Percentiles rank a stretch among this genome's conserved stretches.
phyloP scores from a whole-genome alignment of 345 rosid species.

The Hirschfeldia incana region DNA sequence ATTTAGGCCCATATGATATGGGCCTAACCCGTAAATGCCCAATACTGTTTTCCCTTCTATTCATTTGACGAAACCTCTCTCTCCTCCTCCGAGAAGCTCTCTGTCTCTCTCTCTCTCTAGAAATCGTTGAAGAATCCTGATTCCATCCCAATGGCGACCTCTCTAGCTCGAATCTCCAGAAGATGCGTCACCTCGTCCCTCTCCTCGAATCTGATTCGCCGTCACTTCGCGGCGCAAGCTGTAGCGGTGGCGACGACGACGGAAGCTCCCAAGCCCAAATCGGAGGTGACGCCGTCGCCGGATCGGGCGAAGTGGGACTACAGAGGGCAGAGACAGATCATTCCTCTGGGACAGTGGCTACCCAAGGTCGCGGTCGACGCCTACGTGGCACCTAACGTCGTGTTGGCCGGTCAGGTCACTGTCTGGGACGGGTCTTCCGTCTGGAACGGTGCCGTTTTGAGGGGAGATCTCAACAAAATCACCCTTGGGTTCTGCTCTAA shows the following conservation, averaged over 20 bases:
- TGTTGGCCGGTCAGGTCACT: conserved; percentile 87
- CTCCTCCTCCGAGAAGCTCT: conserved; percentile 21
- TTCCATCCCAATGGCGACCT: conserved; percentile 53
- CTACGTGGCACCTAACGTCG: conserved; percentile 90
- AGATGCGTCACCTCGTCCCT: conserved; percentile 30
- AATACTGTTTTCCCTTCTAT: background rate
- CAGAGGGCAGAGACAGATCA: conserved; percentile 89
- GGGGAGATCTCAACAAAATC: conserved; percentile 97
- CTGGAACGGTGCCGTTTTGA: conserved; percentile 88
- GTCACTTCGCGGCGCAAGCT: conserved; percentile 42
- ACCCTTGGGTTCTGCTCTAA: conserved; percentile 92
- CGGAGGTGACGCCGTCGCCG: conserved; percentile 57
- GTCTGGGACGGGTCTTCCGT: conserved; percentile 90
- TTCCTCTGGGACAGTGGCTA: conserved; percentile 92
- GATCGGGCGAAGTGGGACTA: conserved; percentile 97
- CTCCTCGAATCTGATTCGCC: conserved; percentile 27
- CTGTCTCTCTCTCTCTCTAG: conserved; percentile 12
- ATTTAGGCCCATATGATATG: background rate
- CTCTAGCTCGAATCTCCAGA: conserved; percentile 57
- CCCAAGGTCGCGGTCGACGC: conserved; percentile 97
- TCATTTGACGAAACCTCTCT: conserved; percentile 20
- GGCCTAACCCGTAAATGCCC: conserved; percentile 23
- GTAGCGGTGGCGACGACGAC: conserved; percentile 48
- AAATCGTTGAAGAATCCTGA: conserved; percentile 12
- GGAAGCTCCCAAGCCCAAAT: conserved; percentile 45